Evolutionary conservation across 73 alveolate species (phyloP).

Genomic region (Paramecium sonneborni): DNA sequence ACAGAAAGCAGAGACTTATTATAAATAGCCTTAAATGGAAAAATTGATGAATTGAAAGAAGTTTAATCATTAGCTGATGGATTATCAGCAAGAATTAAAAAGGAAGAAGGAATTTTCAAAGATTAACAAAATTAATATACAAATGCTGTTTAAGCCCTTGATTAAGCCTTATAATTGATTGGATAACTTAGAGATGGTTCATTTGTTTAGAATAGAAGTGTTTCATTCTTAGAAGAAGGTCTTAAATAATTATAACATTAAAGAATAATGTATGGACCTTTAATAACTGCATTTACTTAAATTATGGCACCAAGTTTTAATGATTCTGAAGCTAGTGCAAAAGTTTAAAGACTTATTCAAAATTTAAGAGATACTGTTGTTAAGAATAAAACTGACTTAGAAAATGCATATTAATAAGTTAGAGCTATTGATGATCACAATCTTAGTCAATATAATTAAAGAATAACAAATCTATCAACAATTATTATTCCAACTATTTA

Average conservation of each 20-base stretch:
- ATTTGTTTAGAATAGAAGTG: conserved; percentile 20
- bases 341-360: conserved; percentile 8
- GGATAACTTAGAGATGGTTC: conserved; percentile 52
- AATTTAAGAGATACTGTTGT: conserved; percentile 18
- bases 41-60: neutral
- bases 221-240: conserved; percentile 3
- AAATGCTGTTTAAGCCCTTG: conserved; percentile 19
- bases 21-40: neutral
- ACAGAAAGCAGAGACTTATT: conserved; percentile 22
- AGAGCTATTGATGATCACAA: conserved; percentile 50
- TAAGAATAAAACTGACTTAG: conserved; percentile 1
- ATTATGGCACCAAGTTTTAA: conserved; percentile 44
- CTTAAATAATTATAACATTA: neutral
- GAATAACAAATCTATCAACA: neutral
- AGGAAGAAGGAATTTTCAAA: conserved; percentile 20
- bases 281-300: conserved; percentile 7
- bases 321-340: conserved; percentile 34
- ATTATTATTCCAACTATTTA: conserved; percentile 35
- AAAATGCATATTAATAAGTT: neutral
- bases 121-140: neutral
- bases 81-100: neutral
- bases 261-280: conserved; percentile 53
- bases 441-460: neutral
- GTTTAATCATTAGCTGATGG: neutral
- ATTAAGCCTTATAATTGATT: conserved; percentile 15